Evolutionary conservation across 2,329 filamentous ascomycete genomes (phyloP).

Genomic region (Penicillium glabrum): DNA sequence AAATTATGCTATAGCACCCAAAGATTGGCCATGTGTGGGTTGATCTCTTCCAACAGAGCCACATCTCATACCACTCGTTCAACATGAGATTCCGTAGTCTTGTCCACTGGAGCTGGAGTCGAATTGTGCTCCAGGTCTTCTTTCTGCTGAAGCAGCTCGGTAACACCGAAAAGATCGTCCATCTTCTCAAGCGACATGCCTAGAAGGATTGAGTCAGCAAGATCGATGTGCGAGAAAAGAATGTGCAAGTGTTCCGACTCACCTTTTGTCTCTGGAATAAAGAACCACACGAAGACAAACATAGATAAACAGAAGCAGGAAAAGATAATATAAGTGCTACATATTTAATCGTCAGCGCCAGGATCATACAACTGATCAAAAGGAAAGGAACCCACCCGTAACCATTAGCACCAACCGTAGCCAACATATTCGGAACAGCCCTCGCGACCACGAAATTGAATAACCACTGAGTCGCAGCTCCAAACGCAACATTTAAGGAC

Average conservation of each 20-base stretch:
- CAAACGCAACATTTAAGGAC: constrained; percentile 67
- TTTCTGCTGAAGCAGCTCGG: constrained; percentile 41
- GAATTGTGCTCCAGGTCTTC: constrained; percentile 18
- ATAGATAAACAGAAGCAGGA: constrained; percentile 65
- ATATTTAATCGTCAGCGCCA: constrained; percentile 28
- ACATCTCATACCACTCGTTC: constrained; percentile 6
- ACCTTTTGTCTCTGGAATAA: constrained; percentile 74
- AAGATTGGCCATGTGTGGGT: background rate
- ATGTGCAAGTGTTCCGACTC: constrained; percentile 12
- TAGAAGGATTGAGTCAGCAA: constrained; percentile 7
- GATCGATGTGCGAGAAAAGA: background rate
- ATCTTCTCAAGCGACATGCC: constrained; percentile 61
- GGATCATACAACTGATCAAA: background rate
- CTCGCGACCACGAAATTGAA: constrained; percentile 73
- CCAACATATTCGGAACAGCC: constrained; percentile 67
- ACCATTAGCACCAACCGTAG: constrained; percentile 50
- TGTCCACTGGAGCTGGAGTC: constrained; percentile 3
- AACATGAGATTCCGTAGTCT: constrained; percentile 11
- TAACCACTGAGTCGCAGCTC: constrained; percentile 69
- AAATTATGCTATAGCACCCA: background rate
- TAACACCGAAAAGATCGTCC: constrained; percentile 66
- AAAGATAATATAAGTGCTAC: constrained; percentile 69
- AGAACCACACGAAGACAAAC: constrained; percentile 66
- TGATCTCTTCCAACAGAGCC: background rate
- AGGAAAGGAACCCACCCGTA: constrained; percentile 46